Percentiles rank a stretch among this genome's conserved stretches.
phyloP scores from a whole-genome alignment of 2,329 filamentous ascomycete genomes.

The Juglanconis oblonga region DNA sequence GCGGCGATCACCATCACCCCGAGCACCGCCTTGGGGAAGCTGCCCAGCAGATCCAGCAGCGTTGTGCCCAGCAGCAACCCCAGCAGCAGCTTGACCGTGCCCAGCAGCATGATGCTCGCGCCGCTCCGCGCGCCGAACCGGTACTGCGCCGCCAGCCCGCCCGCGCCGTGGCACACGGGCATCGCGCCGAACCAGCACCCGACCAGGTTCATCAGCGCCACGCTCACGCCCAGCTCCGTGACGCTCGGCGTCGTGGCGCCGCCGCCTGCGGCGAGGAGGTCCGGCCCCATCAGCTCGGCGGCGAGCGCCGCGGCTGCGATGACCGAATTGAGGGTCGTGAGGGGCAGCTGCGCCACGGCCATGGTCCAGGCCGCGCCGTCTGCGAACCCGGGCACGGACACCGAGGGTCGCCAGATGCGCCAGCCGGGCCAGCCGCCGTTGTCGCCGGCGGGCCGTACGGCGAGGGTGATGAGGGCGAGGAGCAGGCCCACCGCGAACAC shows the following conservation, averaged over 20 bases:
- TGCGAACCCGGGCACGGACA: slow-evolving; percentile 39
- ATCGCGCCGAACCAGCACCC: slow-evolving; percentile 92
- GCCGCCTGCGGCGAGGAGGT: slow-evolving; percentile 38
- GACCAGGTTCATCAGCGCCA: slow-evolving; percentile 78
- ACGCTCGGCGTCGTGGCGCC: slow-evolving; percentile 56
- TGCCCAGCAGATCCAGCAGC: slow-evolving; percentile 66
- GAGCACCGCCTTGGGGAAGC: slow-evolving; percentile 74
- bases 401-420: slow-evolving; percentile 57
- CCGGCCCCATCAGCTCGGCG: slow-evolving; percentile 67
- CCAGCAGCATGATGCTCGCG: slow-evolving; percentile 76
- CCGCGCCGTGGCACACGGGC: slow-evolving; percentile 92
- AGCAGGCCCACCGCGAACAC: slow-evolving; percentile 68
- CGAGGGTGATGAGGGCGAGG: slow-evolving; percentile 51
- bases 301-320: slow-evolving; percentile 82
- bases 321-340: slow-evolving; percentile 90
- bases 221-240: slow-evolving; percentile 76
- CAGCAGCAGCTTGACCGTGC: slow-evolving; percentile 69
- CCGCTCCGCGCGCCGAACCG: slow-evolving; percentile 89
- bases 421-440: slow-evolving; percentile 45
- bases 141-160: slow-evolving; percentile 85
- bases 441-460: slow-evolving; percentile 17
- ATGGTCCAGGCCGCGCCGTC: slow-evolving; percentile 42
- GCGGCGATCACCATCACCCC: slow-evolving; percentile 89
- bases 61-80: slow-evolving; percentile 73
- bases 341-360: slow-evolving; percentile 83